Percentiles rank a stretch among this genome's conserved stretches.
phyloP scores from a whole-genome alignment of 2,329 filamentous ascomycete genomes.

The Penicillium occitanis region DNA sequence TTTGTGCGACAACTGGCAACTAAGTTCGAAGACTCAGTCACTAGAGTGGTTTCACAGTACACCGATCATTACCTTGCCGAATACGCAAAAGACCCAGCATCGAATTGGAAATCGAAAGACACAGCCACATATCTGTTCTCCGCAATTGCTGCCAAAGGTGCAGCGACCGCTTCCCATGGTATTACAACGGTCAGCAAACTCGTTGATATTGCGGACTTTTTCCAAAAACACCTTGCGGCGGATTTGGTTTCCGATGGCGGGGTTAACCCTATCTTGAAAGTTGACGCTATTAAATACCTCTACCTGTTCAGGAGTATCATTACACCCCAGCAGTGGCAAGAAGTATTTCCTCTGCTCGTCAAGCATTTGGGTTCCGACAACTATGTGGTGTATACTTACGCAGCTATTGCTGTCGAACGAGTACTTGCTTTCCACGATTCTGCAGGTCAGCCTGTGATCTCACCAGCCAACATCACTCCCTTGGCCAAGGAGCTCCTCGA shows the following conservation, averaged over 20 bases:
- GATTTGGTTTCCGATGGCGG: slow-evolving; percentile 72
- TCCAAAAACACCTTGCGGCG: slow-evolving; percentile 86
- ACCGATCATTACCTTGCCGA: slow-evolving; percentile 77
- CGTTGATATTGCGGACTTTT: slow-evolving; percentile 90
- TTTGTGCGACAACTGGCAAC: slow-evolving; percentile 87
- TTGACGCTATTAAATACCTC: slow-evolving; percentile 96
- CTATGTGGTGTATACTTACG: slow-evolving; percentile 97
- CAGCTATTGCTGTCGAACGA: slow-evolving; percentile 92
- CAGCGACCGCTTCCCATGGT: slow-evolving; percentile 81
- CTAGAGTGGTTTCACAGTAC: slow-evolving; percentile 81
- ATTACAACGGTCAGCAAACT: slow-evolving; percentile 86
- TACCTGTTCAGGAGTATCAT: slow-evolving; percentile 96
- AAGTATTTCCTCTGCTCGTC: slow-evolving; percentile 83
- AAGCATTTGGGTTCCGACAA: slow-evolving; percentile 86
- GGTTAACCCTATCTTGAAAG: slow-evolving; percentile 83
- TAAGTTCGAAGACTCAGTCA: slow-evolving; percentile 82
- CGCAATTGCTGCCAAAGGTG: slow-evolving; percentile 88
- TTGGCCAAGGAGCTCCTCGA: slow-evolving; percentile 82
- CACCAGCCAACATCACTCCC: slow-evolving; percentile 72
- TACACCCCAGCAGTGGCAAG: slow-evolving; percentile 86
- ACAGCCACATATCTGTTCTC: slow-evolving; percentile 97
- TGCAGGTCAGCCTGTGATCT: slow-evolving; percentile 73
- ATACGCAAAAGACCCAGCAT: slow-evolving; percentile 64
- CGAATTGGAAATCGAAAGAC: slow-evolving; percentile 96
- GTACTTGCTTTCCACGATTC: slow-evolving; percentile 81